Evolutionary conservation across 2,329 filamentous ascomycete species (phyloP).

Genomic region (Arachnomyces sp.): DNA sequence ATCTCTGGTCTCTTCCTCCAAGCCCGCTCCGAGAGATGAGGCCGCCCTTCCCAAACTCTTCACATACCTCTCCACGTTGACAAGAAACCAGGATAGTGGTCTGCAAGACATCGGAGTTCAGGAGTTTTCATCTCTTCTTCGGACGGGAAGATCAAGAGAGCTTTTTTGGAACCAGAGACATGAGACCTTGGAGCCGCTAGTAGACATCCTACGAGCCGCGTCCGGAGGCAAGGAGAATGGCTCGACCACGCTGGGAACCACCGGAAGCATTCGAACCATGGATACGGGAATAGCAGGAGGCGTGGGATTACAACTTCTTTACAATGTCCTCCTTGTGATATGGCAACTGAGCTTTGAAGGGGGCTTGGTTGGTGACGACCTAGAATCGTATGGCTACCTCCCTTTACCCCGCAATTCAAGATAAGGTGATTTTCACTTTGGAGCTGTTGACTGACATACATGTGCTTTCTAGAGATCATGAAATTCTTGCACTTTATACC

Average conservation of each 20-base stretch:
- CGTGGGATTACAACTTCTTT: slow-evolving; percentile 85
- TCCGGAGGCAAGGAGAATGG: slow-evolving; percentile 66
- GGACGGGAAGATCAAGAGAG: slow-evolving; percentile 63
- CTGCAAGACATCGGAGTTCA: slow-evolving; percentile 94
- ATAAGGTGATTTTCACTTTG: neutral
- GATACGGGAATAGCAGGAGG: slow-evolving; percentile 61
- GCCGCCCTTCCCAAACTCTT: slow-evolving; percentile 75
- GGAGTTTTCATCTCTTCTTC: slow-evolving; percentile 77
- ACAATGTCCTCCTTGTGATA: slow-evolving; percentile 84
- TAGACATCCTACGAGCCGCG: slow-evolving; percentile 69
- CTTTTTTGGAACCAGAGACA: slow-evolving; percentile 87
- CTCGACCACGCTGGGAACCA: slow-evolving; percentile 47
- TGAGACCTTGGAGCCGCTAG: slow-evolving; percentile 73
- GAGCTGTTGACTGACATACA: slow-evolving; percentile 7
- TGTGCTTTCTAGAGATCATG: slow-evolving; percentile 63
- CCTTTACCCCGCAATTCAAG: neutral
- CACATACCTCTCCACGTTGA: slow-evolving; percentile 74
- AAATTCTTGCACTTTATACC: slow-evolving; percentile 86
- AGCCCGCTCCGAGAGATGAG: slow-evolving; percentile 54
- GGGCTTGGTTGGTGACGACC: slow-evolving; percentile 61
- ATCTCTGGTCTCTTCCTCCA: slow-evolving; percentile 54
- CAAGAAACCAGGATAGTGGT: slow-evolving; percentile 78
- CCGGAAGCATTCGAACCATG: slow-evolving; percentile 56
- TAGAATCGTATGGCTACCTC: slow-evolving; percentile 63
- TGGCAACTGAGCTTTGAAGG: slow-evolving; percentile 96